These are phyloP conservation scores for Stephanodiscus triporus DNA, from an alignment of 108 stramenopile species.

Conservation along the genomic window DNA sequence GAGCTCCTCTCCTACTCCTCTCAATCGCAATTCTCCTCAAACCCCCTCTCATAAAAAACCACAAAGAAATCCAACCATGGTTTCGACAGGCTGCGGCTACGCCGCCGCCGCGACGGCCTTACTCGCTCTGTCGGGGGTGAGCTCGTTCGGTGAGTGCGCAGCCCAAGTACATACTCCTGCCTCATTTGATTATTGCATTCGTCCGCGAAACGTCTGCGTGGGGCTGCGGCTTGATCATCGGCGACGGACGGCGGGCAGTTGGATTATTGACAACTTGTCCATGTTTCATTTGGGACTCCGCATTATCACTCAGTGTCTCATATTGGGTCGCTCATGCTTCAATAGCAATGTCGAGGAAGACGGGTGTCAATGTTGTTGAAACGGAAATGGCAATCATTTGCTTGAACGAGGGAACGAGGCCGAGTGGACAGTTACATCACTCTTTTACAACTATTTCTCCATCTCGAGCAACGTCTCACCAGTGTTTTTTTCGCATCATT, in stretches of 20 bases:
- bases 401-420: neutral
- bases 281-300: neutral
- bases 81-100: slow-evolving; percentile 20
- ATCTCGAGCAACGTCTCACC: neutral
- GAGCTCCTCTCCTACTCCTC: no score
- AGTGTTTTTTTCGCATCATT: slow-evolving; percentile 1
- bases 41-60: neutral
- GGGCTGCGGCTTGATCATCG: neutral
- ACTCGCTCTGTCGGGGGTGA: slow-evolving; percentile 36
- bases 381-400: neutral
- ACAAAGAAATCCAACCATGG: slow-evolving; percentile 29
- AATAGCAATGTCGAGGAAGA: neutral
- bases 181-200: neutral
- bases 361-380: neutral
- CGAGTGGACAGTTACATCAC: neutral
- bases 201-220: neutral
- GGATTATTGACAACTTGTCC: neutral
- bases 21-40: neutral
- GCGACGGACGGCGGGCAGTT: no score
- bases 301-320: neutral
- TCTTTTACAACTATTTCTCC: neutral
- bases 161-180: neutral
- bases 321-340: neutral
- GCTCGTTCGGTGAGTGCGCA: slow-evolving; percentile 42
- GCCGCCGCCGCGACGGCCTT: slow-evolving; percentile 47